These are phyloP conservation scores for Amylocystis lapponica DNA, from an alignment of 768 basidiomycete genomes.

Conservation along the genomic window DNA sequence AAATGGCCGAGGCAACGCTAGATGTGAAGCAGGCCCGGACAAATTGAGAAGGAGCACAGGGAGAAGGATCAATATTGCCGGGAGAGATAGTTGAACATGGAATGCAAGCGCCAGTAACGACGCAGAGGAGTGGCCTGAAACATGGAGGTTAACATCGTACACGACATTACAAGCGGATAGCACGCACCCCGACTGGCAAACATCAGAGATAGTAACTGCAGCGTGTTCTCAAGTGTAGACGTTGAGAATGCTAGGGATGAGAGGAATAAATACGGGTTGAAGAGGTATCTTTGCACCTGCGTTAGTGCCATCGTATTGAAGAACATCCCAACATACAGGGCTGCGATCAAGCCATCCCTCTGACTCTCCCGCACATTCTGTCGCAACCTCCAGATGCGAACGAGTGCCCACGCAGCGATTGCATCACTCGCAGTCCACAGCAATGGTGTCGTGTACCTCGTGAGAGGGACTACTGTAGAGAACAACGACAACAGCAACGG, in stretches of 20 bases:
- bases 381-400: slow-evolving; percentile 61
- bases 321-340: slow-evolving; percentile 46
- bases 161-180: neutral
- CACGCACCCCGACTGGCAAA: slow-evolving; percentile 61
- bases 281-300: slow-evolving; percentile 55
- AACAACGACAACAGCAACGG: slow-evolving; percentile 75
- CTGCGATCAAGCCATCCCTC: slow-evolving; percentile 58
- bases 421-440: slow-evolving; percentile 72
- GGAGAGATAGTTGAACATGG: slow-evolving; percentile 66
- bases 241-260: slow-evolving; percentile 80
- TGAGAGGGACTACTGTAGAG: slow-evolving; percentile 60
- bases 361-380: slow-evolving; percentile 41
- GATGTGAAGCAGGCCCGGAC: slow-evolving; percentile 54
- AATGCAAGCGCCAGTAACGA: slow-evolving; percentile 66
- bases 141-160: neutral
- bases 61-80: slow-evolving; percentile 59
- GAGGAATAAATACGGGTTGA: slow-evolving; percentile 86
- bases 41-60: slow-evolving; percentile 66
- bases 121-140: slow-evolving; percentile 50
- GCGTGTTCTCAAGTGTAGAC: slow-evolving; percentile 73
- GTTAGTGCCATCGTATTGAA: neutral
- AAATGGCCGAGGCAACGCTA: slow-evolving; percentile 51
- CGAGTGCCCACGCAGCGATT: slow-evolving; percentile 60
- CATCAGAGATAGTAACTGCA: slow-evolving; percentile 60
- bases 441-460: slow-evolving; percentile 40